Percentiles rank a stretch among this genome's conserved stretches.
Conservation (phyloP, 140 eudicot genomes). For the Flaveria floridana region DNA sequence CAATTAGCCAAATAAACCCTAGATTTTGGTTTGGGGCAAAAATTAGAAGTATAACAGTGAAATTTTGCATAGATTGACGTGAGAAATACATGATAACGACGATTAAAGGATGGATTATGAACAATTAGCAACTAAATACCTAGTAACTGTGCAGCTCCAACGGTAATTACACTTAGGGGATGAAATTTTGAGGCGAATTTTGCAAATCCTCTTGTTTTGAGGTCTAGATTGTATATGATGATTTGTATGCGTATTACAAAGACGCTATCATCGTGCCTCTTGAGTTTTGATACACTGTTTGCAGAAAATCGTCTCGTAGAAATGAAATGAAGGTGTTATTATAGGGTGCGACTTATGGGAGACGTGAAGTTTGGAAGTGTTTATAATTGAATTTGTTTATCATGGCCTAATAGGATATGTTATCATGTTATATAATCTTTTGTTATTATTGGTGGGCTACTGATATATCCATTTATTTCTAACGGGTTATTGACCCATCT, state of each 20-base stretch:
- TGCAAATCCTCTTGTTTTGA: neutral
- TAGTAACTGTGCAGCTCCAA: conserved; percentile 4
- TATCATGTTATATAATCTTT: no score
- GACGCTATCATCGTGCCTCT: neutral
- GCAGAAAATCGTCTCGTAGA: conserved; percentile 18
- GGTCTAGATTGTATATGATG: conserved; percentile 5
- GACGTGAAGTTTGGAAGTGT: conserved; percentile 11
- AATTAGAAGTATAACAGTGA: conserved; percentile 1
- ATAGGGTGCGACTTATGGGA: conserved; percentile 6
- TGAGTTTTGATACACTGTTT: neutral
- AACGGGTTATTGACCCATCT: no score
- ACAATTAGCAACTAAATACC: conserved; percentile 19
- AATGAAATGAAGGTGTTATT: conserved; percentile 8
- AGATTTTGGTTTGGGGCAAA: neutral
- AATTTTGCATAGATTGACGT: conserved; percentile 2
- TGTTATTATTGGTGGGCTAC: no score
- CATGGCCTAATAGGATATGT: neutral
- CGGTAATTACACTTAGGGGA: conserved; percentile 12
- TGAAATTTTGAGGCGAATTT: neutral
- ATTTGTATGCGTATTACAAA: neutral
- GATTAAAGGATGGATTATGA: conserved; percentile 3
- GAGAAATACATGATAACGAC: neutral
- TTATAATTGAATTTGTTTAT: neutral
- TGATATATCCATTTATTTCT: no score
- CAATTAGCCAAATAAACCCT: conserved; percentile 28